Conservation (phyloP, 768 basidiomycete genomes). For the Boletus subparvulus region DNA sequence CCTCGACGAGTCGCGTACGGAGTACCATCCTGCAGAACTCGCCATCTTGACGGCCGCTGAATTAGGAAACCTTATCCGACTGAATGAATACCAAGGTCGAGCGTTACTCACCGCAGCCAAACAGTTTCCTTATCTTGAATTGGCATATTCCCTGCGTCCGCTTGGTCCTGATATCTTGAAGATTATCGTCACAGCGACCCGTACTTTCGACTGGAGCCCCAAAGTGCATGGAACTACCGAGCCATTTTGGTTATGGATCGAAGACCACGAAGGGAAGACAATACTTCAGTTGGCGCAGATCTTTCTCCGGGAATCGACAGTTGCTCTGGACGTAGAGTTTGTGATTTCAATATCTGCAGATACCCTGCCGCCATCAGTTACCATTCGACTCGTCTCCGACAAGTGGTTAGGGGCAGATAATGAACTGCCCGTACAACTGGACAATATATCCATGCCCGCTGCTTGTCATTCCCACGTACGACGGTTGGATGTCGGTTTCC, state of each 20-base stretch:
- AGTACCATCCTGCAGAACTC: conserved; percentile 73
- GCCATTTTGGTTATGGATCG: conserved; percentile 96
- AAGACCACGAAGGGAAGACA: conserved; percentile 75
- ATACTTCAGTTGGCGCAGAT: conserved; percentile 82
- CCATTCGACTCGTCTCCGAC: conserved; percentile 82
- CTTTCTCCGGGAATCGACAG: conserved; percentile 65
- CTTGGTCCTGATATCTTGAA: conserved; percentile 82
- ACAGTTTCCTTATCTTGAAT: conserved; percentile 74
- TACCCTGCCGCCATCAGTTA: conserved; percentile 61
- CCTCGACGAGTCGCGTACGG: conserved; percentile 78
- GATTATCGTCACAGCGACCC: conserved; percentile 60
- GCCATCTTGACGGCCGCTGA: conserved; percentile 62
- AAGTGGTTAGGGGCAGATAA: conserved; percentile 92
- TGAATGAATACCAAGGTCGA: conserved; percentile 82
- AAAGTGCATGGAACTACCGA: conserved; percentile 75
- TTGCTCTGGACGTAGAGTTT: conserved; percentile 66
- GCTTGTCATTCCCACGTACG: conserved; percentile 56
- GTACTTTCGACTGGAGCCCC: conserved; percentile 76
- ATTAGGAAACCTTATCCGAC: conserved; percentile 75
- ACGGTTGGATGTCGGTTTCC: conserved; percentile 72
- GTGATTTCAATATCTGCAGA: conserved; percentile 69
- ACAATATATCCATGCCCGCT: conserved; percentile 73
- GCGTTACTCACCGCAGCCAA: conserved; percentile 78
- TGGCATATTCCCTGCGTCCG: conserved; percentile 74
- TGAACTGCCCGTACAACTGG: conserved; percentile 60